phyloP scores from a whole-genome alignment of 805 yeast genomes.

The Candida adriatica region DNA sequence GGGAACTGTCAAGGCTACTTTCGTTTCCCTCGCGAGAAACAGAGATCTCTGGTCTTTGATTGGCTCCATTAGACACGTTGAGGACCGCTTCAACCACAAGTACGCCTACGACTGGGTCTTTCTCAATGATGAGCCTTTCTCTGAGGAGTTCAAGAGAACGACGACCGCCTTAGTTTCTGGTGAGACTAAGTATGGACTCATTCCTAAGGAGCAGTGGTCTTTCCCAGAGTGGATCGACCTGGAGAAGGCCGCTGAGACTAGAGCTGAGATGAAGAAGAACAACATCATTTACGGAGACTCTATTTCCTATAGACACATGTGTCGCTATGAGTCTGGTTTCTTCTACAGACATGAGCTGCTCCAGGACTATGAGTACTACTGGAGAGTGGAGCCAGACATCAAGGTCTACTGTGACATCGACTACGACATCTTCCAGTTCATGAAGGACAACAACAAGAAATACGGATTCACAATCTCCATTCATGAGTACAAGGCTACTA shows the following conservation, averaged over 20 bases:
- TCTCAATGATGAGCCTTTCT: slow-evolving; percentile 61
- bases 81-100: slow-evolving; percentile 57
- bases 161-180: slow-evolving; percentile 53
- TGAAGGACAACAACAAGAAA: slow-evolving; percentile 47
- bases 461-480: slow-evolving; percentile 69
- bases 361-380: slow-evolving; percentile 56
- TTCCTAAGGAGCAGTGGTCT: slow-evolving; percentile 62
- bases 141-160: slow-evolving; percentile 43
- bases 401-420: slow-evolving; percentile 54
- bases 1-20: slow-evolving; percentile 45
- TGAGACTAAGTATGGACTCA: slow-evolving; percentile 50
- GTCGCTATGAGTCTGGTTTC: slow-evolving; percentile 43
- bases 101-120: slow-evolving; percentile 77
- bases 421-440: slow-evolving; percentile 57
- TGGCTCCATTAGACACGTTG: slow-evolving; percentile 55
- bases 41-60: slow-evolving; percentile 51
- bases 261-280: slow-evolving; percentile 37
- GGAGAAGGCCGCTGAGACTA: slow-evolving; percentile 37
- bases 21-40: slow-evolving; percentile 67
- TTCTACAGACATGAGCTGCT: slow-evolving; percentile 60
- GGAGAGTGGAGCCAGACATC: slow-evolving; percentile 76
- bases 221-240: slow-evolving; percentile 61
- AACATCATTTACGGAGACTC: slow-evolving; percentile 52
- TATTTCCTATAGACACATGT: slow-evolving; percentile 67
- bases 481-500: slow-evolving; percentile 58